Percentiles rank a stretch among this genome's conserved stretches.
Conservation (phyloP, 257 asterid species). For the Sherardia arvensis region DNA sequence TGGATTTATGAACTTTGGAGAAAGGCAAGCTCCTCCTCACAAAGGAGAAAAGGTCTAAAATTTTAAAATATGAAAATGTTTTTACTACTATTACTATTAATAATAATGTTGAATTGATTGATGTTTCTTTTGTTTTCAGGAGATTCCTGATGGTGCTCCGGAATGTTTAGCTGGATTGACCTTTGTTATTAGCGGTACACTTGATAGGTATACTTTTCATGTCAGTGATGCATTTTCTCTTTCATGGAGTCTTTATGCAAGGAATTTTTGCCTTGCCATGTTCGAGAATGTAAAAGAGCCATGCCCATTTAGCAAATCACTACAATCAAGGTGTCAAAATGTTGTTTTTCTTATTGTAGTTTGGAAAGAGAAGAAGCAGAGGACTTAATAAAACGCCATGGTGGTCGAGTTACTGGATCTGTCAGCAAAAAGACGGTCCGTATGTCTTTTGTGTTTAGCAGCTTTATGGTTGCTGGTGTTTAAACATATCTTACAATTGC, state of each 20-base stretch:
- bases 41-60: slow-evolving; percentile 88
- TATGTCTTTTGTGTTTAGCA: slow-evolving; percentile 13
- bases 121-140: slow-evolving; percentile 44
- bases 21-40: slow-evolving; percentile 98
- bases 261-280: neutral
- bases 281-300: neutral
- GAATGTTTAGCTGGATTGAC: slow-evolving; percentile 84
- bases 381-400: slow-evolving; percentile 89
- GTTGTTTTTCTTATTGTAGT: slow-evolving; percentile 28
- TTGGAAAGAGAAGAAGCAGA: slow-evolving; percentile 99
- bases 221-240: slow-evolving; percentile 6
- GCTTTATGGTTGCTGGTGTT: slow-evolving; percentile 8
- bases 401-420: slow-evolving; percentile 98
- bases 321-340: neutral
- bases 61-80: slow-evolving; percentile 12
- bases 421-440: slow-evolving; percentile 98
- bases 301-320: neutral
- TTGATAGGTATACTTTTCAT: slow-evolving; percentile 59
- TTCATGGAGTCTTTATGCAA: neutral
- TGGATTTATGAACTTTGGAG: slow-evolving; percentile 93
- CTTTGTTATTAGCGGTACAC: slow-evolving; percentile 96
- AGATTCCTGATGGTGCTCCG: slow-evolving; percentile 92
- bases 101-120: neutral
- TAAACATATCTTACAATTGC: slow-evolving; percentile 13
- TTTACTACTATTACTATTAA: neutral